A percentile compares a stretch with the other conserved stretches of the same genome.
phyloP scores from a whole-genome alignment of 2,329 filamentous ascomycete species.

The Whalleya microplaca region DNA sequence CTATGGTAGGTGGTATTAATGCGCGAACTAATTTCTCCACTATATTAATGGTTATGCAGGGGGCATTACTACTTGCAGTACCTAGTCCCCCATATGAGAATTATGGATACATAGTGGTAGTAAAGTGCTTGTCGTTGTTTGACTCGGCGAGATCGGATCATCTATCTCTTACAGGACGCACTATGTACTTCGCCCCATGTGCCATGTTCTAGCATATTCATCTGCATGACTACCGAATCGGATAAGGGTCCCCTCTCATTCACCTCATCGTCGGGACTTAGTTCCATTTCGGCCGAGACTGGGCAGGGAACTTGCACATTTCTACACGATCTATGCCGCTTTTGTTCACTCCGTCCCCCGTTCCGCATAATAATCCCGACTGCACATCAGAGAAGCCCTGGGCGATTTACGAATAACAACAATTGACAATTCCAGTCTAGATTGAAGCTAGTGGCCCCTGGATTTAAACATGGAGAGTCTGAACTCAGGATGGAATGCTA shows the following conservation, averaged over 20 bases:
- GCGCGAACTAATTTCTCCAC: neutral
- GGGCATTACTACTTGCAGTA: neutral
- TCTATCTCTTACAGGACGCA: neutral
- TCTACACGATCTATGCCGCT: neutral
- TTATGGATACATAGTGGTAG: no score
- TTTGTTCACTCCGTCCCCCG: neutral
- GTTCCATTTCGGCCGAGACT: neutral
- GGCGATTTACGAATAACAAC: neutral
- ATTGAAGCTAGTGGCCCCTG: slow-evolving; percentile 5
- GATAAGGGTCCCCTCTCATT: neutral
- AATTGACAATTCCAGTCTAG: slow-evolving; percentile 7
- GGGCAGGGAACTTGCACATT: neutral
- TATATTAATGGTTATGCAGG: neutral
- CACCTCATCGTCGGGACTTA: neutral
- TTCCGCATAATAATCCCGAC: neutral
- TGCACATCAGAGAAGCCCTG: neutral
- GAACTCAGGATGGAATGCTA: slow-evolving; percentile 8
- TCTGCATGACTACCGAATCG: neutral
- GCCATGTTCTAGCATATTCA: neutral
- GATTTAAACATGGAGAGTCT: slow-evolving; percentile 2
- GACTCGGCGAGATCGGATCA: neutral
- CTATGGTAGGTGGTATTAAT: neutral
- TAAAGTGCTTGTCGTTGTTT: neutral
- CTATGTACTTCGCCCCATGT: neutral
- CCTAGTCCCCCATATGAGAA: neutral